These are phyloP conservation scores for Trichoderma virens DNA, from an alignment of 495 filamentous ascomycete species.

Conservation along the genomic window DNA sequence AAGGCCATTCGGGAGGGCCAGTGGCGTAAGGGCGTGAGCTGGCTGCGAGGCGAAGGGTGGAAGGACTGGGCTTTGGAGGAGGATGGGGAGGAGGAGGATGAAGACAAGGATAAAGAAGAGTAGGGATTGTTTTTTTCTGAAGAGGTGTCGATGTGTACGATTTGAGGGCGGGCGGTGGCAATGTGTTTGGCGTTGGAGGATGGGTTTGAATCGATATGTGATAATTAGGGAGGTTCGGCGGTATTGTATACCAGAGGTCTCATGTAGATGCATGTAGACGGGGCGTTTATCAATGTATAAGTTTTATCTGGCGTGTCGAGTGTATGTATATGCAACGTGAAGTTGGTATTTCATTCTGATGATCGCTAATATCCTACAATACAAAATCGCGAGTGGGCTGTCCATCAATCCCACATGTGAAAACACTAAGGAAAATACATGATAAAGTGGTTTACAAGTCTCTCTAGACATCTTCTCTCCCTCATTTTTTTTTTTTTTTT, in stretches of 20 bases:
- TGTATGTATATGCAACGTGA: neutral
- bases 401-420: neutral
- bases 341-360: neutral
- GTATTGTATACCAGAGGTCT: neutral
- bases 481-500: neutral
- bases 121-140: neutral
- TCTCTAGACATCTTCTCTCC: neutral
- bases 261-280: neutral
- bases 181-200: neutral
- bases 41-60: slow-evolving; percentile 56
- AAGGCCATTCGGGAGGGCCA: slow-evolving; percentile 56
- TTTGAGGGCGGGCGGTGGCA: neutral
- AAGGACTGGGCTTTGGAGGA: slow-evolving; percentile 39
- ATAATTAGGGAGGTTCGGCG: neutral
- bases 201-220: neutral
- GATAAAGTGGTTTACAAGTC: neutral
- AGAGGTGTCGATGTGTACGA: neutral
- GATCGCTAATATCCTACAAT: neutral
- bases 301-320: neutral
- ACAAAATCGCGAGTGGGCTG: neutral
- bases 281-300: neutral
- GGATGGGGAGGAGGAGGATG: slow-evolving; percentile 25
- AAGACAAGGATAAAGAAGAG: slow-evolving; percentile 16
- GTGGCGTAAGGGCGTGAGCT: slow-evolving; percentile 65
- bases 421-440: neutral